Evolutionary conservation across 2,329 filamentous ascomycete species (phyloP), one percentile per base, ranked within the genome.

Genomic region (Graphium sp.): DNA sequence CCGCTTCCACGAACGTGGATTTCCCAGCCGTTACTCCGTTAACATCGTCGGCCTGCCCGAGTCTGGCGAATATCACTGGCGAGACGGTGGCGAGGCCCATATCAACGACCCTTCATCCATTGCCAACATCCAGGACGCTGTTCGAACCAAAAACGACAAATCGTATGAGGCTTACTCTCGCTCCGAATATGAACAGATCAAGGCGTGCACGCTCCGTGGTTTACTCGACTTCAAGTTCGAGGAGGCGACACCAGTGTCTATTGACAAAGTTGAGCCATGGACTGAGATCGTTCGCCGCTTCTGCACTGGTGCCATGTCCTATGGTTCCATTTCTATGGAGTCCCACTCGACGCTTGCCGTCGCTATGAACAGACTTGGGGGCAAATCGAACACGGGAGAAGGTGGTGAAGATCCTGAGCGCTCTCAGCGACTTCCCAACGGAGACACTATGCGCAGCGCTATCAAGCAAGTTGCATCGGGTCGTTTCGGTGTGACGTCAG

Each of bases 391-490:
- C 62, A 94, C 87, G 28, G 87, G 87, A 45, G 87, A 95, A 58
- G 87, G 87, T 67, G 87, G 87, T 55, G 87, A 95, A 53, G 85
- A 94, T 42, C 76, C 84, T 9, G 85, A 93, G 61, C 76, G 87
- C 39, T 92, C 82, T 39, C 66, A 85, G 50, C 66, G 76, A 32
- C 66, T 92, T 64, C 67, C 85, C 36, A 93, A 92, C 42, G 87
- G 87, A 22, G 87, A 95, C 45, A 93, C 84, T 3, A 94, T 94
- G 83, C 75, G 87, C 34, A 94, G 85, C 39, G 81, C 87, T 29
- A 95, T 95, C 55, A 95, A 95, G 60, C 87, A 95, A 59, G 81
- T 95, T 44, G 87, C 87, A 24, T 93, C 84, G 25, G 87, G 87
- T 37, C 80, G 87, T 45, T 95, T 95, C 45, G 87, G 87, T 62